Conservation (phyloP, 371 early-diverging fungal species). For the Choanephora cucurbitarum region DNA sequence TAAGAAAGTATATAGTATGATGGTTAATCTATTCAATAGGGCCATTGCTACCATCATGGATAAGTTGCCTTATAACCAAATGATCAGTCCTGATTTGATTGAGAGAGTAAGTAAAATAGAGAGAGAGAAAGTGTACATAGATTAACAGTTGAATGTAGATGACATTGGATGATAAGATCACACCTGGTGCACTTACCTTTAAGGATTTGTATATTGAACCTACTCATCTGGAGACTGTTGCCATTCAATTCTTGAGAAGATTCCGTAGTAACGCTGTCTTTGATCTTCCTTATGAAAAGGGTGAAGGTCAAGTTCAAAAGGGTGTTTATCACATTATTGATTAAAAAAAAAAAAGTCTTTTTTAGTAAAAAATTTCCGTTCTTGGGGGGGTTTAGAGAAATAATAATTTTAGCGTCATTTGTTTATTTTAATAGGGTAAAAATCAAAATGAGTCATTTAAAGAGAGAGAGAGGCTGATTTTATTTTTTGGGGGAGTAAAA, state of each 20-base stretch:
- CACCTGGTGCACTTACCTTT: slow-evolving; percentile 76
- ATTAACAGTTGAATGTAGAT: slow-evolving; percentile 51
- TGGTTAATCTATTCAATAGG: no score
- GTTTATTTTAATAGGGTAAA: no score
- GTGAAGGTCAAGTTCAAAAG: slow-evolving; percentile 59
- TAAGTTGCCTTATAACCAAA: slow-evolving; percentile 53
- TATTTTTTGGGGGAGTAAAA: no score
- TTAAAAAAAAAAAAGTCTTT: no score
- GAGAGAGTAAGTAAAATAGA: slow-evolving; percentile 46
- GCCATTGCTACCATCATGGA: slow-evolving; percentile 40
- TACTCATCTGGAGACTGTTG: slow-evolving; percentile 72
- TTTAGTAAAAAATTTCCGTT: no score
- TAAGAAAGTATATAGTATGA: no score
- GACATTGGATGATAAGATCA: slow-evolving; percentile 74
- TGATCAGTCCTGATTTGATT: slow-evolving; percentile 54
- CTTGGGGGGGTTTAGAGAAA: no score
- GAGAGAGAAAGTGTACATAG: no score
- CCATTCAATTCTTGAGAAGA: slow-evolving; percentile 82
- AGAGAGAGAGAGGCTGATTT: no score
- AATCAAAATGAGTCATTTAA: no score
- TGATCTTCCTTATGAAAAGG: slow-evolving; percentile 66
- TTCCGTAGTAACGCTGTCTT: slow-evolving; percentile 73
- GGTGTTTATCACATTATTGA: slow-evolving; percentile 65
- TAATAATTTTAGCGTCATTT: no score
- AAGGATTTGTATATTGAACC: slow-evolving; percentile 87